Conservation (phyloP, 257 asterid species). For the Solanum clarkiae region DNA sequence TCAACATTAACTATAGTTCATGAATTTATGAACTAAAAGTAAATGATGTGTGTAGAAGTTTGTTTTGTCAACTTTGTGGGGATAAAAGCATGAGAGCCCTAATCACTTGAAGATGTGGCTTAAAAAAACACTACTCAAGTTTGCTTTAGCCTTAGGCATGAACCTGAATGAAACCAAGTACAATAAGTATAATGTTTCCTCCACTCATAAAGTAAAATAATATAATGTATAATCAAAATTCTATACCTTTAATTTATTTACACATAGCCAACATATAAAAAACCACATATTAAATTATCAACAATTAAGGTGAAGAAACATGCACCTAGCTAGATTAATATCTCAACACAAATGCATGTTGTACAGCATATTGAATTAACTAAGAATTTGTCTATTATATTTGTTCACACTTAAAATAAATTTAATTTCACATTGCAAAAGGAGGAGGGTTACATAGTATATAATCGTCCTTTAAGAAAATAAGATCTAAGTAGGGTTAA, state of each 20-base stretch:
- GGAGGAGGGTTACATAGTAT: background rate
- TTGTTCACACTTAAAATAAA: background rate
- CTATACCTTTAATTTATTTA: background rate
- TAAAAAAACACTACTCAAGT: slow-evolving; percentile 35
- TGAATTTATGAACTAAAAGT: background rate
- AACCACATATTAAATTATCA: background rate
- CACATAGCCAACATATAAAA: background rate
- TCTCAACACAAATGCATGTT: background rate
- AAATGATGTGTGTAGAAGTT: background rate
- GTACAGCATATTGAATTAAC: background rate
- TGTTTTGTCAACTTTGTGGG: slow-evolving; percentile 1
- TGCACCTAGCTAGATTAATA: background rate
- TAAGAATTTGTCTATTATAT: background rate
- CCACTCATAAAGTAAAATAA: slow-evolving; percentile 25
- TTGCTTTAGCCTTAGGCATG: slow-evolving; percentile 60
- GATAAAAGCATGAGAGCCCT: slow-evolving; percentile 7
- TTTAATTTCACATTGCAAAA: background rate
- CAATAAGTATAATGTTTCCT: background rate
- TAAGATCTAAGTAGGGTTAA: background rate
- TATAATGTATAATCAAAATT: slow-evolving; percentile 7
- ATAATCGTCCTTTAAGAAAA: background rate
- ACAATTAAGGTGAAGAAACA: background rate
- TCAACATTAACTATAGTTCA: background rate
- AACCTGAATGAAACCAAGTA: slow-evolving; percentile 16
- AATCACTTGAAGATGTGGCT: slow-evolving; percentile 14